These are phyloP conservation scores for Tolypocladium endophyticum DNA, from an alignment of 2,329 filamentous ascomycete species.

Conservation along the genomic window DNA sequence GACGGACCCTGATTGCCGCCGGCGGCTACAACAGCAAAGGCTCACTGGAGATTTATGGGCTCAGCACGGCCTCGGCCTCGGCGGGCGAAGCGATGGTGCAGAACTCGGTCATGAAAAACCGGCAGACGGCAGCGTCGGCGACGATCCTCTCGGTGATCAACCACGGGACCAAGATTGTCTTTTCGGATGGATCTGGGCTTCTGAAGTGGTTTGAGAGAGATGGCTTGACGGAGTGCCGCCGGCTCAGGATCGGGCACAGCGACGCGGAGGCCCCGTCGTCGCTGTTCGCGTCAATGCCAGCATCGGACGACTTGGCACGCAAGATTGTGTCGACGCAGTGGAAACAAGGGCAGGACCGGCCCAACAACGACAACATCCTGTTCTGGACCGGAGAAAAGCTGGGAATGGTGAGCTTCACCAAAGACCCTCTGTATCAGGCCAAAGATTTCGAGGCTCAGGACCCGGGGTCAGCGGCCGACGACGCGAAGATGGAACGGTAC, in stretches of 20 bases:
- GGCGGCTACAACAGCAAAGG: slow-evolving; percentile 91
- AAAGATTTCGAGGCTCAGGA: slow-evolving; percentile 41
- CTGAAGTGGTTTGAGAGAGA: slow-evolving; percentile 90
- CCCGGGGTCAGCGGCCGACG: slow-evolving; percentile 32
- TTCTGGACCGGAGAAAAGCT: slow-evolving; percentile 84
- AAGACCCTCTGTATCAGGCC: slow-evolving; percentile 33
- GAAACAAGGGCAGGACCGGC: slow-evolving; percentile 14
- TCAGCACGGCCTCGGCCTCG: slow-evolving; percentile 25
- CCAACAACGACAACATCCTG: slow-evolving; percentile 58
- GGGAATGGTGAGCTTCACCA: slow-evolving; percentile 58
- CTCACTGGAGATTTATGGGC: slow-evolving; percentile 75
- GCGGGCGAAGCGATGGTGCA: slow-evolving; percentile 18
- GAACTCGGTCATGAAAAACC: slow-evolving; percentile 57
- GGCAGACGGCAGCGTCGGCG: slow-evolving; percentile 70
- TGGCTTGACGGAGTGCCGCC: slow-evolving; percentile 51
- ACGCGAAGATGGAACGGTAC: slow-evolving; percentile 50
- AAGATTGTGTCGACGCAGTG: slow-evolving; percentile 61
- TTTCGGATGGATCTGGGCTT: slow-evolving; percentile 73
- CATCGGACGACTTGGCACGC: slow-evolving; percentile 62
- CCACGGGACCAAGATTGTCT: slow-evolving; percentile 74
- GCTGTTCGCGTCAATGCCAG: slow-evolving; percentile 40
- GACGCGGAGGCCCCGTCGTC: slow-evolving; percentile 34
- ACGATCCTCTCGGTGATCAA: slow-evolving; percentile 73
- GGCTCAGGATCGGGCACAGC: slow-evolving; percentile 44
- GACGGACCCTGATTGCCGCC: slow-evolving; percentile 66